phyloP scores from a whole-genome alignment of 1,284 basidiomycete species.

The Limonomyces culmigenus region DNA sequence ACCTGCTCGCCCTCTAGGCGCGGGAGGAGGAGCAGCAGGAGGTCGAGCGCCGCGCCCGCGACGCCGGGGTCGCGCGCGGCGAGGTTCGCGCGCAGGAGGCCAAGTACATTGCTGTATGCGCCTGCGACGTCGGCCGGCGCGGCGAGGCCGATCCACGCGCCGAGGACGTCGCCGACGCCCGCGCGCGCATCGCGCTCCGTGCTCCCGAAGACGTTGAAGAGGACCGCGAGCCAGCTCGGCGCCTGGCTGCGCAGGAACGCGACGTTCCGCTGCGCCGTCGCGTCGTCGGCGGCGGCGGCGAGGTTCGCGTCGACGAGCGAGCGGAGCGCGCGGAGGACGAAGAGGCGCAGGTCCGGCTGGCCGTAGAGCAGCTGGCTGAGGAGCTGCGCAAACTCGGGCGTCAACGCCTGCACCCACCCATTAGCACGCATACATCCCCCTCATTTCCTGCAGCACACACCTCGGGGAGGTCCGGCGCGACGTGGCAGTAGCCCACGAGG shows the following conservation, averaged over 20 bases:
- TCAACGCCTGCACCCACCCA: too few species aligned
- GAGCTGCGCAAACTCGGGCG: constrained; percentile 66
- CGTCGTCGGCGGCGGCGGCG: constrained; percentile 21
- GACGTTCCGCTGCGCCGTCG: constrained; percentile 48
- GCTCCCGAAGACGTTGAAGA: constrained; percentile 94
- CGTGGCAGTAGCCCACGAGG: constrained; percentile 70
- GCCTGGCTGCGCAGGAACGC: constrained; percentile 63
- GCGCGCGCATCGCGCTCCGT: constrained; percentile 63
- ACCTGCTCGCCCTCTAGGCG: constrained; percentile 49
- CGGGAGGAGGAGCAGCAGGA: constrained; percentile 77
- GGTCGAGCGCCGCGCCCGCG: constrained; percentile 76
- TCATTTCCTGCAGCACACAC: too few species aligned
- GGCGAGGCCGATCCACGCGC: constrained; percentile 75
- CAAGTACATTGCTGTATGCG: constrained; percentile 69
- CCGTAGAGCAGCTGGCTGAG: constrained; percentile 83
- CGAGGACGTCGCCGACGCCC: constrained; percentile 78
- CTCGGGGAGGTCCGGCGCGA: constrained; percentile 40
- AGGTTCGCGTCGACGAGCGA: constrained; percentile 66
- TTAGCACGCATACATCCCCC: too few species aligned
- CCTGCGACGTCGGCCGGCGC: constrained; percentile 61
- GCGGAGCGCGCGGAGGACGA: constrained; percentile 72
- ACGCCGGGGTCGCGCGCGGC: constrained; percentile 26
- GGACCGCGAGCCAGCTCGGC: constrained; percentile 85
- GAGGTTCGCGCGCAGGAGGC: constrained; percentile 65
- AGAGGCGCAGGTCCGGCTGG: constrained; percentile 70